Evolutionary conservation across 73 alveolate species (phyloP).

Genomic region (Tetrahymena elliotti): DNA sequence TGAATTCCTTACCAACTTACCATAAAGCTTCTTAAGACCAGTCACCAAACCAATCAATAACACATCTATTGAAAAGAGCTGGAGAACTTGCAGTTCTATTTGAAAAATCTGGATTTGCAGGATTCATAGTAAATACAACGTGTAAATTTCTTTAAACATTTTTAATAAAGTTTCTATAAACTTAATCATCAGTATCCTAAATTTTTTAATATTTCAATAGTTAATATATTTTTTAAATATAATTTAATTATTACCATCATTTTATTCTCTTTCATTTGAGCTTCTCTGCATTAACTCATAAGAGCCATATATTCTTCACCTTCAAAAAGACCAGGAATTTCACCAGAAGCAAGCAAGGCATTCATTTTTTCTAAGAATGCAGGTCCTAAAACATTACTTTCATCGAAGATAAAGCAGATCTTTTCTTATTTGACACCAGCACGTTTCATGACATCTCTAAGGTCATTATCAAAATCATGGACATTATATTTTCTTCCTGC

Average conservation of each 20-base stretch:
- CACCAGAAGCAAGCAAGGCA: slow-evolving; percentile 99
- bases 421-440: slow-evolving; percentile 82
- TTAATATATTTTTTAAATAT: not conserved
- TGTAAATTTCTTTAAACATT: slow-evolving; percentile 95
- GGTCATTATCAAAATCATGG: slow-evolving; percentile 97
- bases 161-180: slow-evolving; percentile 88
- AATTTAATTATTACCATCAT: not conserved
- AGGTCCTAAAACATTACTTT: slow-evolving; percentile 96
- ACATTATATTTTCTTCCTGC: slow-evolving; percentile 99
- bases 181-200: slow-evolving; percentile 95
- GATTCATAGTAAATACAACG: slow-evolving; percentile 99
- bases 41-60: slow-evolving; percentile 99
- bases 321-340: slow-evolving; percentile 99
- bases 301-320: slow-evolving; percentile 98
- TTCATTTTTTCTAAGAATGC: slow-evolving; percentile 99
- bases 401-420: slow-evolving; percentile 98
- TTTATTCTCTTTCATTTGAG: slow-evolving; percentile 13
- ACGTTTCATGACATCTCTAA: slow-evolving; percentile 96
- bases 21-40: slow-evolving; percentile 95
- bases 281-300: slow-evolving; percentile 84
- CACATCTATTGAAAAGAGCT: slow-evolving; percentile 97
- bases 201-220: slow-evolving; percentile 60
- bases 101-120: slow-evolving; percentile 97
- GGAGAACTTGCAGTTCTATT: slow-evolving; percentile 98
- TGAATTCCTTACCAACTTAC: slow-evolving; percentile 81